A percentile compares a stretch with the other conserved stretches of the same genome.
These are phyloP conservation scores for Kazachstania kunashirensis DNA, from an alignment of 805 yeast genomes.

Conservation along the genomic window DNA sequence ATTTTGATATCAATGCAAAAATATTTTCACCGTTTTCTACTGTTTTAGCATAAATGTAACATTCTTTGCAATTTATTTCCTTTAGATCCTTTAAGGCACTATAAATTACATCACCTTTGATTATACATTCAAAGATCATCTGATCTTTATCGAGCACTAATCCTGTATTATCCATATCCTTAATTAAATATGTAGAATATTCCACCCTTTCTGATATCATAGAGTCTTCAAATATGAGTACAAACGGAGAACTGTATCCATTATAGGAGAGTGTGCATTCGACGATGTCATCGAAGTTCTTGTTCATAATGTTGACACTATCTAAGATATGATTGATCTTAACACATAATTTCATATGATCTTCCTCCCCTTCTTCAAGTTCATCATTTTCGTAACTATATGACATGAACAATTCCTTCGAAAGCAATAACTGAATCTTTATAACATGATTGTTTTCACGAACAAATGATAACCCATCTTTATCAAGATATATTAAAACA, in stretches of 20 bases:
- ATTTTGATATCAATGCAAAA: slow-evolving; percentile 48
- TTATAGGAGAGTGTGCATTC: slow-evolving; percentile 44
- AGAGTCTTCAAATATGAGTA: slow-evolving; percentile 45
- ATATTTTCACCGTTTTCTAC: slow-evolving; percentile 21
- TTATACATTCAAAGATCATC: slow-evolving; percentile 41
- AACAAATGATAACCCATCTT: slow-evolving; percentile 43
- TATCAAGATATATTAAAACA: slow-evolving; percentile 35
- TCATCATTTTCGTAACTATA: slow-evolving; percentile 13
- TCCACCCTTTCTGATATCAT: slow-evolving; percentile 49
- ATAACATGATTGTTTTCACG: slow-evolving; percentile 38
- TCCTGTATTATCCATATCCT: slow-evolving; percentile 29
- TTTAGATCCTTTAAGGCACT: slow-evolving; percentile 48
- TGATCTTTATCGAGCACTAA: slow-evolving; percentile 37
- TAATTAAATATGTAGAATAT: slow-evolving; percentile 37
- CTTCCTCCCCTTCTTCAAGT: slow-evolving; percentile 10
- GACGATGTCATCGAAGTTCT: slow-evolving; percentile 26
- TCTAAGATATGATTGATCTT: slow-evolving; percentile 41
- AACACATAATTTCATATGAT: slow-evolving; percentile 31
- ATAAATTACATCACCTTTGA: slow-evolving; percentile 43
- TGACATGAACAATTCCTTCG: slow-evolving; percentile 26
- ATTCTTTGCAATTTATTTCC: slow-evolving; percentile 43
- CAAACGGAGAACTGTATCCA: slow-evolving; percentile 45
- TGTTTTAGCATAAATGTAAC: slow-evolving; percentile 38
- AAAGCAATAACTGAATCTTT: slow-evolving; percentile 28
- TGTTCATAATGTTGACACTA: slow-evolving; percentile 38